Conservation (phyloP, 192 early-diverging fungal species). For the Pecoramyces ruminantium region DNA sequence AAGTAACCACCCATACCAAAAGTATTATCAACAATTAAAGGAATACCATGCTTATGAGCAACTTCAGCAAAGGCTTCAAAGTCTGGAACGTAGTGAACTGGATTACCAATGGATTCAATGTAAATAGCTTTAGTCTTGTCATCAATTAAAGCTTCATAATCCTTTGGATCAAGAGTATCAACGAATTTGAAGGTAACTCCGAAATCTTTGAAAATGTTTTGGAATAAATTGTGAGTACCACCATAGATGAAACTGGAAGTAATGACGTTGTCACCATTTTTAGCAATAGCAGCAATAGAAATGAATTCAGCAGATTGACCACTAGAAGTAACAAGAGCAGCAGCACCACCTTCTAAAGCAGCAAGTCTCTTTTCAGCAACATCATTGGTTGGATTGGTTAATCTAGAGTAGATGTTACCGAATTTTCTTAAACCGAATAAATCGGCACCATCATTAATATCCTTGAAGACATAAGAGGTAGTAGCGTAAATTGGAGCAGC, state of each 20-base stretch:
- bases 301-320: conserved; percentile 82
- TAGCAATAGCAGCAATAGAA: conserved; percentile 57
- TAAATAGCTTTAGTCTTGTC: conserved; percentile 82
- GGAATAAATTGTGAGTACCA: conserved; percentile 2
- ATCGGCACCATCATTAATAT: conserved; percentile 59
- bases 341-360: conserved; percentile 71
- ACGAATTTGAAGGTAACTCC: conserved; percentile 71
- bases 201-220: conserved; percentile 21
- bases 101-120: conserved; percentile 83
- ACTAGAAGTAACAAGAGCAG: conserved; percentile 39
- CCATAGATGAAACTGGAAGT: conserved; percentile 42
- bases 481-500: conserved; percentile 88
- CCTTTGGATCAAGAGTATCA: conserved; percentile 50
- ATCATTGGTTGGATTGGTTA: conserved; percentile 69
- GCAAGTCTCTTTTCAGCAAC: conserved; percentile 87
- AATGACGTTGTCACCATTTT: conserved; percentile 77
- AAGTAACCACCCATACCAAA: conserved; percentile 74
- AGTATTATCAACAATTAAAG: conserved; percentile 90
- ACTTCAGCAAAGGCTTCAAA: conserved; percentile 65
- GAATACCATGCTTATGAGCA: conserved; percentile 66
- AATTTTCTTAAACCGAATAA: conserved; percentile 56
- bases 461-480: conserved; percentile 69
- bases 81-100: conserved; percentile 75
- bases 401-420: conserved; percentile 76
- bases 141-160: conserved; percentile 63